Evolutionary conservation across 2,329 filamentous ascomycete genomes (phyloP).

Genomic region (Aquanectria penicillioides): DNA sequence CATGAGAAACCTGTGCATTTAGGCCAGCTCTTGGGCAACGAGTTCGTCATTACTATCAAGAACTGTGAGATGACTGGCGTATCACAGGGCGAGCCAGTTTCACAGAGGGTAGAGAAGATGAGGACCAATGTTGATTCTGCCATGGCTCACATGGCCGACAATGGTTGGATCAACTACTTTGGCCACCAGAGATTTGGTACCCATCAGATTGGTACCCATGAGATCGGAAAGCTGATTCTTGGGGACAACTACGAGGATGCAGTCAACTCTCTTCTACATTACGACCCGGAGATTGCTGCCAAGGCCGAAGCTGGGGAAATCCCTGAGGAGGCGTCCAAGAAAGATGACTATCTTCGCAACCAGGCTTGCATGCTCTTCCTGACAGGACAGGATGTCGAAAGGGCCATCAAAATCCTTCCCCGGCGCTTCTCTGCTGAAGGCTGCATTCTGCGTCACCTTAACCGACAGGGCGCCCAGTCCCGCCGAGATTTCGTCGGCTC

Average conservation of each 20-base stretch:
- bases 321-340: slow-evolving; percentile 62
- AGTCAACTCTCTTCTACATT: slow-evolving; percentile 79
- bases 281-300: slow-evolving; percentile 69
- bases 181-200: slow-evolving; percentile 97
- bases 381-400: slow-evolving; percentile 64
- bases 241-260: slow-evolving; percentile 84
- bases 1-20: slow-evolving; percentile 77
- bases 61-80: slow-evolving; percentile 74
- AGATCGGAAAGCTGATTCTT: slow-evolving; percentile 85
- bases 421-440: slow-evolving; percentile 84
- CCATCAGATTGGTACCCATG: slow-evolving; percentile 85
- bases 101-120: slow-evolving; percentile 45
- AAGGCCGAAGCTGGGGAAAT: slow-evolving; percentile 51
- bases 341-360: slow-evolving; percentile 83
- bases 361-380: slow-evolving; percentile 81
- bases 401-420: slow-evolving; percentile 76
- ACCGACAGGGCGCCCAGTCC: slow-evolving; percentile 55
- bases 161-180: slow-evolving; percentile 97
- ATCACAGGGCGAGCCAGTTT: slow-evolving; percentile 33
- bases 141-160: slow-evolving; percentile 72
- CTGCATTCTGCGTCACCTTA: slow-evolving; percentile 81
- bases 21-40: slow-evolving; percentile 87
- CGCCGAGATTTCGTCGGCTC: slow-evolving; percentile 82
- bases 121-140: slow-evolving; percentile 61
- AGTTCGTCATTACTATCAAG: slow-evolving; percentile 91